Percentiles rank a stretch among this genome's conserved stretches.
phyloP scores from a whole-genome alignment of 2,329 filamentous ascomycete species.

The Calonectria naviculata region DNA sequence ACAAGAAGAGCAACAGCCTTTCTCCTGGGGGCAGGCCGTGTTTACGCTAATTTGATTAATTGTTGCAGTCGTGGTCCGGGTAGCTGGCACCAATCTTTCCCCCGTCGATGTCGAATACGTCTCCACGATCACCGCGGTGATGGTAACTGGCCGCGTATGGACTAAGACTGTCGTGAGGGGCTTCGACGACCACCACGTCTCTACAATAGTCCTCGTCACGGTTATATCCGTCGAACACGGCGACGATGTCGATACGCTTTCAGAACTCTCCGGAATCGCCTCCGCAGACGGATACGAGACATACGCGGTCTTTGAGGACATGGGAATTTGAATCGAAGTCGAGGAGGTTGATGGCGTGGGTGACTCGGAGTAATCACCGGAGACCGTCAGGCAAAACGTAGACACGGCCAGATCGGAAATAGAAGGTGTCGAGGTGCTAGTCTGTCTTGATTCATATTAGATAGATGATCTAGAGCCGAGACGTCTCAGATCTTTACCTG shows the following conservation, averaged over 20 bases:
- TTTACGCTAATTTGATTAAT: slow-evolving; percentile 31
- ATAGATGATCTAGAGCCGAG: not conserved
- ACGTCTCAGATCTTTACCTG: slow-evolving; percentile 23
- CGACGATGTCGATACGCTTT: slow-evolving; percentile 11
- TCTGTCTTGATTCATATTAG: slow-evolving; percentile 17
- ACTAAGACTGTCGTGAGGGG: slow-evolving; percentile 29
- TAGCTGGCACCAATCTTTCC: slow-evolving; percentile 29
- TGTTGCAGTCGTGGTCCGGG: slow-evolving; percentile 34
- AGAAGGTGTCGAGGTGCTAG: slow-evolving; percentile 20
- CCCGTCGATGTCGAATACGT: slow-evolving; percentile 41
- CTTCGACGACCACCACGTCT: slow-evolving; percentile 37
- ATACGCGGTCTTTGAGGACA: slow-evolving; percentile 8
- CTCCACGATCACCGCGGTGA: slow-evolving; percentile 37
- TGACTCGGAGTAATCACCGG: slow-evolving; percentile 8
- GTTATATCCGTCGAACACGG: slow-evolving; percentile 40
- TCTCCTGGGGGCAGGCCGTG: slow-evolving; percentile 24
- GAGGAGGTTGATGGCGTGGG: slow-evolving; percentile 3
- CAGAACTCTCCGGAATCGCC: not conserved
- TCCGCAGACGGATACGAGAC: slow-evolving; percentile 15
- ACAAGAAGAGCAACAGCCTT: slow-evolving; percentile 34
- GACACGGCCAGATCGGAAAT: slow-evolving; percentile 17
- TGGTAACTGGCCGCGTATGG: slow-evolving; percentile 33
- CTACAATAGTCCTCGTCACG: slow-evolving; percentile 36
- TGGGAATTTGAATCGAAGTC: slow-evolving; percentile 11
- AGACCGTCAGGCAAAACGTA: slow-evolving; percentile 35